Base-by-base conservation (phyloP, 352 stramenopile genomes). In the Pythium sp. region DNA sequence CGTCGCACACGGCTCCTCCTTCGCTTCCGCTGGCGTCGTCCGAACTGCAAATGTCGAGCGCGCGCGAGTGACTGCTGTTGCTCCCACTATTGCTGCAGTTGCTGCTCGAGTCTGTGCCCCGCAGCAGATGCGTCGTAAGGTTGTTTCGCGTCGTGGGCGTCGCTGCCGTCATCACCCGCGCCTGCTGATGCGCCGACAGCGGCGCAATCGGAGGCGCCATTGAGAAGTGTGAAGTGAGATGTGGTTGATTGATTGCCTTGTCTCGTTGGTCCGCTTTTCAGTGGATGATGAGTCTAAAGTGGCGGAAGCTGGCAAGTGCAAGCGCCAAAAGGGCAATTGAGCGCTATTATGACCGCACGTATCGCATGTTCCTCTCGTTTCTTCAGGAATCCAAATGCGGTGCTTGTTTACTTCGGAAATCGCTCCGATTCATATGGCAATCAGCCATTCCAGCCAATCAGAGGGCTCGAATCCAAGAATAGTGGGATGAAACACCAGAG, bases 91-190 rank as follows among this genome's bases (percentile, higher is more conserved):
- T 18, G 14, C 43, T 51, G 43, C 14, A 9, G 20, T 36, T 15
- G 26, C 18, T 32, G 15, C n/a, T 55, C 12, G 22, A 32, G 41
- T 26, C 56, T 26, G 36, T n/a, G 20, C 14, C 7, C 15, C 34
- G 62, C 36, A 68, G 62, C 53, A 68, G 34, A 26, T 60, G 51
- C 38, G 9, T 2, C 41, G 62, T 55, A 34, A 68, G 36, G 32
- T 68, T 36, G 24, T 56, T 46, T 36, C 14, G 28, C 8, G 11
- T 30, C 26, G 9, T 14, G 1, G 59, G 22, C 26, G 59, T 58
- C 24, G 36, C 36, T 15, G n/a, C 14, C 3, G 22, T 63, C 20
- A 30, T 28, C 6, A 41, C 18, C 38, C 26, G 24, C 24, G 36
- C 28, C 59, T 65, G 41, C 15, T 30, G 41, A 6, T n/a, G 14